Evolutionary conservation across 169 alveolate genomes (phyloP), one percentile per base, ranked within the genome.

Genomic region (Hammondia hammondi): DNA sequence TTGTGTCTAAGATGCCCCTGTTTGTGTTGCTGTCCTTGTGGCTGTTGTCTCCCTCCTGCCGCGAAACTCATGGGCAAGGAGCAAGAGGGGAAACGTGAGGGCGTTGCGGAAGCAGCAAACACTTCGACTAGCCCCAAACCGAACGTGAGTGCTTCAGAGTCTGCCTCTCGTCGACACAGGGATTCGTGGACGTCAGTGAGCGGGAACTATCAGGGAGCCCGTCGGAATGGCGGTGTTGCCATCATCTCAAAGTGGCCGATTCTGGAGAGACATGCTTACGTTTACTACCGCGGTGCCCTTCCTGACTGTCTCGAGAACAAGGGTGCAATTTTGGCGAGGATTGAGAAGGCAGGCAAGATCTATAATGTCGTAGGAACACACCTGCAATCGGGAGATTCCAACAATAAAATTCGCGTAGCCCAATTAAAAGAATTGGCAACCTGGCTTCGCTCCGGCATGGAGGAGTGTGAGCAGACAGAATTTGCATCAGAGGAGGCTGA

Each of bases 341-440:
- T 95, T 14, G 82, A 46, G 45, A 95, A 96, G 70, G 87, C 91
- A 43, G 97, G 97, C 61, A 95, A 96, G 91, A 85, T 82, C 27
- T 84, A 95, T 81, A 97, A 97, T 92, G 95, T 97, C 35, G 95
- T 97, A 48, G 98, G 98, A 32, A 97, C 98, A 52, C 98, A 97
- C 90, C 87, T 97, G 92, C 98, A 97, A 91, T 95, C 98, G 21
- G 97, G 96, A 24, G 92, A 91, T 24, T 71, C 45, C 4, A 91
- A 95, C 56, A 96, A 96, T 84, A 89, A 92, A 24, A 88, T 95
- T 24, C 96, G 98, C 77, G 84, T 88, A 81, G 91, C 91, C 45
- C 98, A 97, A 70, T 56, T 95, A 39, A 82, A 82, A 32, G 98
- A 97, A 81, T 91, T 97, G 91, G 93, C 96, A 37, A 94, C 94